These are phyloP conservation scores for Amanita fuliginea DNA, from an alignment of 768 basidiomycete species.

Conservation along the genomic window DNA sequence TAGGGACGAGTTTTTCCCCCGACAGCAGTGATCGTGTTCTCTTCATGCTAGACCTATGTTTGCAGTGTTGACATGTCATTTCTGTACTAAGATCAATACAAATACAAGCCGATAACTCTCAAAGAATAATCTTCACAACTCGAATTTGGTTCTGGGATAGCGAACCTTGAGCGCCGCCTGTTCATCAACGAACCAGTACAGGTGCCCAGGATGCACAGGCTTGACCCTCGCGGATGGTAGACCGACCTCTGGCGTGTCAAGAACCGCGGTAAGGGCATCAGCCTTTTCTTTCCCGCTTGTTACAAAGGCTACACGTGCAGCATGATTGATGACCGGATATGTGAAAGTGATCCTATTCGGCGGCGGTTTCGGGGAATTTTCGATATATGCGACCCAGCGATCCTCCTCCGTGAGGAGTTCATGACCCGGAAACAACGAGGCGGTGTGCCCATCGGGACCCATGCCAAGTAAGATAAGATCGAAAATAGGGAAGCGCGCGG, in stretches of 20 bases:
- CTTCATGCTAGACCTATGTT: neutral
- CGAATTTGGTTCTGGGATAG: slow-evolving; percentile 47
- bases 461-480: slow-evolving; percentile 95
- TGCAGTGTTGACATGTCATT: neutral
- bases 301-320: slow-evolving; percentile 82
- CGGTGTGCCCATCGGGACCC: slow-evolving; percentile 98
- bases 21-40: slow-evolving; percentile 8
- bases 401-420: slow-evolving; percentile 72
- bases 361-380: slow-evolving; percentile 93
- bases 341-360: slow-evolving; percentile 86
- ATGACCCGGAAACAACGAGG: slow-evolving; percentile 95
- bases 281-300: slow-evolving; percentile 76
- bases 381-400: slow-evolving; percentile 90
- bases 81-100: neutral
- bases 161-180: slow-evolving; percentile 58
- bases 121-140: slow-evolving; percentile 27
- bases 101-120: neutral
- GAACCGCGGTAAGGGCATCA: slow-evolving; percentile 56
- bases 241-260: slow-evolving; percentile 71
- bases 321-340: slow-evolving; percentile 84
- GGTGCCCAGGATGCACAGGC: slow-evolving; percentile 67
- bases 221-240: slow-evolving; percentile 79
- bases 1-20: slow-evolving; percentile 42
- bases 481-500: slow-evolving; percentile 94
- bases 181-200: slow-evolving; percentile 94